A percentile compares a stretch with the other conserved stretches of the same genome.
phyloP scores from a whole-genome alignment of 495 filamentous ascomycete species.

The Delitschia confertaspora region DNA sequence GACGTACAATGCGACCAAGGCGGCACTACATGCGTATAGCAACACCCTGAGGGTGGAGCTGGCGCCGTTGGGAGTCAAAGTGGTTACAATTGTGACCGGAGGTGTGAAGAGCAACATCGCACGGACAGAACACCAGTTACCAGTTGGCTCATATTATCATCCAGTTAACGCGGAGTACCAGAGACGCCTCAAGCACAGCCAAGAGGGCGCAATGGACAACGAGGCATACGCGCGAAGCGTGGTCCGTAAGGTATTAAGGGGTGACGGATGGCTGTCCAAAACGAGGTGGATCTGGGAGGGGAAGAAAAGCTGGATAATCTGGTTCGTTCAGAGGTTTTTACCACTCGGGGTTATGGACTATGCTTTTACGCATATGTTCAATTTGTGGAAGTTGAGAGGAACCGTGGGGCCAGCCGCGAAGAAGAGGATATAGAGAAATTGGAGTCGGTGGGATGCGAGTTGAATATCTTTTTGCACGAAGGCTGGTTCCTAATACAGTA shows the following conservation, averaged over 20 bases:
- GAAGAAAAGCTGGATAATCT: constrained; percentile 37
- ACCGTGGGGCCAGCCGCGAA: background rate
- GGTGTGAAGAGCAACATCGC: constrained; percentile 54
- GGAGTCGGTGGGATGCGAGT: no score
- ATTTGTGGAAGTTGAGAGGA: constrained; percentile 15
- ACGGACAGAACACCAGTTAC: constrained; percentile 42
- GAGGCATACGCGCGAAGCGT: constrained; percentile 49
- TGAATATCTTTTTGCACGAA: no score
- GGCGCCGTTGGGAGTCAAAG: constrained; percentile 39
- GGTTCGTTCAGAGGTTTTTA: constrained; percentile 43
- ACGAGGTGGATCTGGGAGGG: constrained; percentile 50
- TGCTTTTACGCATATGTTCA: constrained; percentile 17
- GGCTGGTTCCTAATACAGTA: no score
- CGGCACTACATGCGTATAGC: constrained; percentile 52
- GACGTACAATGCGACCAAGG: constrained; percentile 57
- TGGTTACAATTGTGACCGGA: constrained; percentile 49
- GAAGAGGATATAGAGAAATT: constrained; percentile 15
- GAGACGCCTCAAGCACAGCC: constrained; percentile 47
- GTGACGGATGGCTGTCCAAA: constrained; percentile 35
- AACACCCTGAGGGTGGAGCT: constrained; percentile 53
- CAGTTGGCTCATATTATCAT: constrained; percentile 43
- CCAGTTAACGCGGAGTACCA: constrained; percentile 46
- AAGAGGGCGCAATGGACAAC: constrained; percentile 46
- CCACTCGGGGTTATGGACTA: constrained; percentile 22
- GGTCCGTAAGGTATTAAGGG: constrained; percentile 45